Conservation (phyloP, 805 yeast genomes). For the Saturnispora galanensis region DNA sequence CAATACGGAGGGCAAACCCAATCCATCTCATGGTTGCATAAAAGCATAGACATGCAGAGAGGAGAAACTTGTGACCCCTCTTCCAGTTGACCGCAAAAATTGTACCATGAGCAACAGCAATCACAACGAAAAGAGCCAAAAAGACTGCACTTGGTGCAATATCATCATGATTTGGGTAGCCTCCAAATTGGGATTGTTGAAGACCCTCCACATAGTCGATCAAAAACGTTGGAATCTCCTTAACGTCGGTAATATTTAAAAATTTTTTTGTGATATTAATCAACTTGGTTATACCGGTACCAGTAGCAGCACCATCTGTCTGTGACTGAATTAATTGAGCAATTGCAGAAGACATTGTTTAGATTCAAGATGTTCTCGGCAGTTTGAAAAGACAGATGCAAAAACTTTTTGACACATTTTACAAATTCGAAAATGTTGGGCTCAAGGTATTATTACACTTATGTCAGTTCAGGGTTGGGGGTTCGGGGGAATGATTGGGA, state of each 20-base stretch:
- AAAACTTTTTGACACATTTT: background rate
- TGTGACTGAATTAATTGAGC: slow-evolving; percentile 15
- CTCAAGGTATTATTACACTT: background rate
- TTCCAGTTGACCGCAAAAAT: slow-evolving; percentile 39
- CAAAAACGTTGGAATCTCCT: slow-evolving; percentile 32
- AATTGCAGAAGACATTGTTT: slow-evolving; percentile 14
- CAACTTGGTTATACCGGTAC: slow-evolving; percentile 37
- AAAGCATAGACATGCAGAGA: slow-evolving; percentile 42
- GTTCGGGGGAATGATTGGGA: too few relatives aligned
- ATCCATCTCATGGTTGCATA: slow-evolving; percentile 44
- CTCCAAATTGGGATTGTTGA: slow-evolving; percentile 52
- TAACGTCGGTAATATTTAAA: slow-evolving; percentile 12
- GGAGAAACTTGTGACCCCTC: slow-evolving; percentile 53
- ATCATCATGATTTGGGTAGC: slow-evolving; percentile 46
- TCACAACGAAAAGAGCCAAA: slow-evolving; percentile 39
- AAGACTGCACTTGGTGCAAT: slow-evolving; percentile 53
- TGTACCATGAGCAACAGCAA: slow-evolving; percentile 36
- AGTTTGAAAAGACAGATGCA: background rate
- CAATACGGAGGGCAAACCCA: slow-evolving; percentile 50
- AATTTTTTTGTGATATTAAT: slow-evolving; percentile 23
- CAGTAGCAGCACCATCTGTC: slow-evolving; percentile 37
- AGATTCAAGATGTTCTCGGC: background rate
- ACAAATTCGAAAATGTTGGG: background rate
- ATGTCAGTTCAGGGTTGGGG: too few relatives aligned
- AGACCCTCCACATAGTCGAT: slow-evolving; percentile 27